Conservation (phyloP, 306 rosid species). For the Prunus mume region DNA sequence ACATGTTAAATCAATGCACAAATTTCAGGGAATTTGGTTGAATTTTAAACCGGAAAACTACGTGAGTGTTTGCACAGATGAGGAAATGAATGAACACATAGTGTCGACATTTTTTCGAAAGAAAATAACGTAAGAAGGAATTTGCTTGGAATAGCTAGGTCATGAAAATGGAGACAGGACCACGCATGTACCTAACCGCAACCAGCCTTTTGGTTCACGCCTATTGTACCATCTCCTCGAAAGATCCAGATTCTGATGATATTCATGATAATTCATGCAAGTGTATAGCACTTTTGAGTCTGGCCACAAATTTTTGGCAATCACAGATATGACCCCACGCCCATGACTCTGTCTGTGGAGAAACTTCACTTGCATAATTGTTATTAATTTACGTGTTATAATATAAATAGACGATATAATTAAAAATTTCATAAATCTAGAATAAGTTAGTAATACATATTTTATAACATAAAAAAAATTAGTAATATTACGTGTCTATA, state of each 20-base stretch:
- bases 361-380: too few relatives aligned
- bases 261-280: not conserved
- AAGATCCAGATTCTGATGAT: not conserved
- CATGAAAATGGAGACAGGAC: not conserved
- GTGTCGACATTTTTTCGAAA: constrained; percentile 24
- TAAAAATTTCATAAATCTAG: too few relatives aligned
- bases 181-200: not conserved
- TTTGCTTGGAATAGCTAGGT: not conserved
- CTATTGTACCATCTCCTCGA: not conserved
- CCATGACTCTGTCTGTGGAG: not conserved
- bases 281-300: not conserved
- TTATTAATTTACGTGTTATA: too few relatives aligned
- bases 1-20: not conserved
- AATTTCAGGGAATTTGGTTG: not conserved
- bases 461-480: too few relatives aligned
- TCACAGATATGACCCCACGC: not conserved
- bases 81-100: constrained; percentile 11
- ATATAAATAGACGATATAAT: too few relatives aligned
- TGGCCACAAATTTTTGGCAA: not conserved
- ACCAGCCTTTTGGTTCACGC: constrained; percentile 1
- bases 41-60: not conserved
- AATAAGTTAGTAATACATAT: too few relatives aligned
- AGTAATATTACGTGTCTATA: too few relatives aligned
- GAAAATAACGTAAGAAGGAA: too few relatives aligned
- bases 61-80: not conserved